Percentiles rank a stretch among this genome's conserved stretches.
Evolutionary conservation across 345 rosid species (phyloP).

Genomic region (Citrus maxima): DNA sequence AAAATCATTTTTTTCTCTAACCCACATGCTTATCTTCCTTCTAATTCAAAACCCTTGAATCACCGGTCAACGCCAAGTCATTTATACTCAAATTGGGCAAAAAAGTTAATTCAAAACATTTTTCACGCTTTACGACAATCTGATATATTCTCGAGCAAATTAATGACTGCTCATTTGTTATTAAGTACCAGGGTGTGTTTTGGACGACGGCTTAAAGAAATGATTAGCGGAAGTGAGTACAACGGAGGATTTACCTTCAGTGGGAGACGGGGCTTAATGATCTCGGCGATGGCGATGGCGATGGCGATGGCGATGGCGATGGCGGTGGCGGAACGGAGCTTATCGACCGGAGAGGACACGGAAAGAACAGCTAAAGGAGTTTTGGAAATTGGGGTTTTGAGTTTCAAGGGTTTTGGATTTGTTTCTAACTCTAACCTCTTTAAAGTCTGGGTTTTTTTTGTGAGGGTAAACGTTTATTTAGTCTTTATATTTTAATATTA

Average conservation of each 20-base stretch:
- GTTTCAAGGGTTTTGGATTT: neutral
- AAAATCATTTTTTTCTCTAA: too few relatives aligned
- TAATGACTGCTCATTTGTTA: neutral
- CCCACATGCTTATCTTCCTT: neutral
- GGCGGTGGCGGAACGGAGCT: neutral
- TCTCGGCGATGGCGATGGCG: neutral
- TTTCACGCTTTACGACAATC: neutral
- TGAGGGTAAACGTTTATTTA: too few relatives aligned
- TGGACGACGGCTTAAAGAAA: neutral
- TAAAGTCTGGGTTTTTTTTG: neutral
- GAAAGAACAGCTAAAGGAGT: neutral
- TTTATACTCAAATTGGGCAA: neutral
- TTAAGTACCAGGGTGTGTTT: neutral
- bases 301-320: too few relatives aligned
- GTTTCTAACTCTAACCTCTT: too few relatives aligned
- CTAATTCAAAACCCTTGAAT: neutral
- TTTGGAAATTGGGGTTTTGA: neutral
- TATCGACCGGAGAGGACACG: neutral
- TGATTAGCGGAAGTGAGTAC: neutral
- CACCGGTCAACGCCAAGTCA: neutral
- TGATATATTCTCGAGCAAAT: neutral
- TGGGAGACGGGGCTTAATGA: neutral
- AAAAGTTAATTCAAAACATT: neutral
- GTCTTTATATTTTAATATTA: too few relatives aligned
- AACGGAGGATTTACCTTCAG: neutral